phyloP scores from a whole-genome alignment of 2,329 filamentous ascomycete genomes.

The Esteya vermicola region DNA sequence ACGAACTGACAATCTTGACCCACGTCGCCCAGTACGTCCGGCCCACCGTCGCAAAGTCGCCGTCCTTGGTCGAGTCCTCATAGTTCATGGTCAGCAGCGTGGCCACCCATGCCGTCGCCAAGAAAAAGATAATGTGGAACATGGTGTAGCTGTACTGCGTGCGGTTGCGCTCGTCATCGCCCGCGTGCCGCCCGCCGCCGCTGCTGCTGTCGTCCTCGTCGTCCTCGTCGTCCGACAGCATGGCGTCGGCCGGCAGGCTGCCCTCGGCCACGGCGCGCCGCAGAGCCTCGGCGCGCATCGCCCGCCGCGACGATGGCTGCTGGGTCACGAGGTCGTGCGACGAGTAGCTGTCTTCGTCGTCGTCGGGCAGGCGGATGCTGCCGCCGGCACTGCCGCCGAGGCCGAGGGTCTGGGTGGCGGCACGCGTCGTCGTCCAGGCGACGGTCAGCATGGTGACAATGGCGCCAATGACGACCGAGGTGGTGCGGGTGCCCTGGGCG shows the following conservation, averaged over 20 bases:
- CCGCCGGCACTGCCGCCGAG: constrained; percentile 46
- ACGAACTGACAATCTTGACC: constrained; percentile 97
- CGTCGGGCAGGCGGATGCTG: constrained; percentile 51
- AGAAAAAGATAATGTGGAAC: constrained; percentile 96
- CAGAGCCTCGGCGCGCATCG: constrained; percentile 87
- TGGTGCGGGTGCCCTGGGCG: constrained; percentile 75
- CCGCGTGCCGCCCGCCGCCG: constrained; percentile 43
- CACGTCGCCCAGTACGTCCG: constrained; percentile 95
- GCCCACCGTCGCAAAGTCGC: constrained; percentile 82
- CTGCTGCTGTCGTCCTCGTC: constrained; percentile 53
- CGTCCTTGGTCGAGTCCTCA: constrained; percentile 45
- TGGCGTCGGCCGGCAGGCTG: constrained; percentile 76
- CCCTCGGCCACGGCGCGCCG: constrained; percentile 87
- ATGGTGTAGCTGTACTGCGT: constrained; percentile 95
- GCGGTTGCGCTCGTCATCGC: constrained; percentile 76
- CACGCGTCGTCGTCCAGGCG: constrained; percentile 92
- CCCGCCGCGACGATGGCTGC: constrained; percentile 64
- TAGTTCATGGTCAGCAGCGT: constrained; percentile 71
- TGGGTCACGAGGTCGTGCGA: constrained; percentile 71
- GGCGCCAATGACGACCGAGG: constrained; percentile 81
- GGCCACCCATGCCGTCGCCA: constrained; percentile 91
- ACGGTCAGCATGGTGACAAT: constrained; percentile 95
- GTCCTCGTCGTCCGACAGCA: constrained; percentile 58
- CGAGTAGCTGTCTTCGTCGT: constrained; percentile 21
- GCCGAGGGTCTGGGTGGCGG: constrained; percentile 78